phyloP scores from a whole-genome alignment of 2,329 filamentous ascomycete species.

The Hirsutella rhossiliensis region DNA sequence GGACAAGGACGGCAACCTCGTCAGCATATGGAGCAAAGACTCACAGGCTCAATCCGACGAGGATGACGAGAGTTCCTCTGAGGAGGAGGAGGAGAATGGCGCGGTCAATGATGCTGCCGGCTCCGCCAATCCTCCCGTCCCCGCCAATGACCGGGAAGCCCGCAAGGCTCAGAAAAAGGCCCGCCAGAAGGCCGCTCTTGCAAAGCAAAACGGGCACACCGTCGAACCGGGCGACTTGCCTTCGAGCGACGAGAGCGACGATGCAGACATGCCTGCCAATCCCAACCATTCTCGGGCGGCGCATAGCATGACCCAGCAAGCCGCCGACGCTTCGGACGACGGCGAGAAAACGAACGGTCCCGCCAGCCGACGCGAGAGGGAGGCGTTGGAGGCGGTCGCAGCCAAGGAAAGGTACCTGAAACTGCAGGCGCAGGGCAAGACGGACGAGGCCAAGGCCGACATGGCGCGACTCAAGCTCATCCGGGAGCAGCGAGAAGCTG shows the following conservation, averaged over 20 bases:
- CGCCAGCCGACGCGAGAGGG: slow-evolving; percentile 41
- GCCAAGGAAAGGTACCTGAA: slow-evolving; percentile 87
- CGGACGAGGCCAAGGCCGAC: slow-evolving; percentile 86
- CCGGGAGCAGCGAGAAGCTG: slow-evolving; percentile 73
- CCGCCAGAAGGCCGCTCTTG: slow-evolving; percentile 80
- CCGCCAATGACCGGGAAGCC: slow-evolving; percentile 63
- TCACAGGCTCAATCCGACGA: slow-evolving; percentile 33
- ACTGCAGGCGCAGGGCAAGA: slow-evolving; percentile 89
- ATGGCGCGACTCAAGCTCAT: slow-evolving; percentile 72
- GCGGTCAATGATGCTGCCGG: slow-evolving; percentile 24
- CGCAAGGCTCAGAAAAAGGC: slow-evolving; percentile 81
- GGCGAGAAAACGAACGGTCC: slow-evolving; percentile 41
- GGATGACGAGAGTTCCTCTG: slow-evolving; percentile 38
- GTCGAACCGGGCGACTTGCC: slow-evolving; percentile 82
- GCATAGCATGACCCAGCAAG: slow-evolving; percentile 39
- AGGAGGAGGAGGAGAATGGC: slow-evolving; percentile 39
- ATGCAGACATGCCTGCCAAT: slow-evolving; percentile 64
- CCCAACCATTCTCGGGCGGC: slow-evolving; percentile 80
- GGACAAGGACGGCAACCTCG: slow-evolving; percentile 78
- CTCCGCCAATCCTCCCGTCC: slow-evolving; percentile 20
- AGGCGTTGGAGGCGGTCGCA: slow-evolving; percentile 76
- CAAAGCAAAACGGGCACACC: slow-evolving; percentile 55
- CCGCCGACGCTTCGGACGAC: slow-evolving; percentile 39
- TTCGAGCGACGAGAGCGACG: slow-evolving; percentile 51
- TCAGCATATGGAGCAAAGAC: slow-evolving; percentile 74